Conservation (phyloP, 768 basidiomycete species). For the Tulasnella sp. region DNA sequence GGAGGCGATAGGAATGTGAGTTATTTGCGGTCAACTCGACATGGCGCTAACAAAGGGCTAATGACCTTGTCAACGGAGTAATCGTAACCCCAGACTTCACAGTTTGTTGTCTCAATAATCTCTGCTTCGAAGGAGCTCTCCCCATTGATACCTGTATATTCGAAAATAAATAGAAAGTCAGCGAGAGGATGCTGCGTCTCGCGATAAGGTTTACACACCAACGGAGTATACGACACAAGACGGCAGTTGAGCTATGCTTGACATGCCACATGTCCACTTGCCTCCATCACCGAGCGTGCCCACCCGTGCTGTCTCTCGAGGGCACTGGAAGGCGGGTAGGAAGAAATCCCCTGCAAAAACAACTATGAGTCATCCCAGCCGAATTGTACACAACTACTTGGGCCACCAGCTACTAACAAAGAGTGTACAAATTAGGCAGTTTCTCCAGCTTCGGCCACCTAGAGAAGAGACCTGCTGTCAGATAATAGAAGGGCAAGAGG, state of each 20-base stretch:
- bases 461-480: no score
- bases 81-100: constrained; percentile 18
- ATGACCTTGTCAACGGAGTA: constrained; percentile 14
- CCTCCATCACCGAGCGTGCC: constrained; percentile 18
- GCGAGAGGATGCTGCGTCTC: background rate
- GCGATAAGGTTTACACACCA: constrained; percentile 6
- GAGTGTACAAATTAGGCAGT: no score
- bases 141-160: no score
- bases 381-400: no score
- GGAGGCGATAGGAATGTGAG: background rate
- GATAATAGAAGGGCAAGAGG: no score
- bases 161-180: no score
- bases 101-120: constrained; percentile 14
- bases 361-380: no score
- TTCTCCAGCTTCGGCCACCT: no score
- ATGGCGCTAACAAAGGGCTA: background rate
- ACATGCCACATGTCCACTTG: constrained; percentile 17
- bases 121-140: constrained; percentile 19
- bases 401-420: no score
- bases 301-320: constrained; percentile 7
- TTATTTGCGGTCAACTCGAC: background rate
- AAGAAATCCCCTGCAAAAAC: constrained; percentile 17
- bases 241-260: constrained; percentile 11
- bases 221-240: constrained; percentile 17
- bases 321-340: constrained; percentile 16